These are phyloP conservation scores for Singerocomus inundabilis DNA, from an alignment of 1,284 basidiomycete genomes.

Conservation along the genomic window DNA sequence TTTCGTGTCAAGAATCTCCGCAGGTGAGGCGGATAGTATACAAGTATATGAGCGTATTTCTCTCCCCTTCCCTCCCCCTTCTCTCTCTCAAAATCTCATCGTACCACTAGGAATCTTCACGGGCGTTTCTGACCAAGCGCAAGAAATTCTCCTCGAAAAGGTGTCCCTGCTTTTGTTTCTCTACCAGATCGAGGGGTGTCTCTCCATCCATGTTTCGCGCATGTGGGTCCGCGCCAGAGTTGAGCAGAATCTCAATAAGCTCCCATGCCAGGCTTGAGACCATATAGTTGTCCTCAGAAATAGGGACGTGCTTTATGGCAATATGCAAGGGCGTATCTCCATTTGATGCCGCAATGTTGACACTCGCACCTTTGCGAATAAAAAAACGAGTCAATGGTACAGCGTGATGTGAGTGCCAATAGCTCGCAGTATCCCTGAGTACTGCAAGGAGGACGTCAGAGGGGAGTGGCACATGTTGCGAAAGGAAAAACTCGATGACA, in stretches of 20 bases:
- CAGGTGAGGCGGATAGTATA: too few species aligned
- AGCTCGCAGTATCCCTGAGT: too few species aligned
- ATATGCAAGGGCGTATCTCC: constrained; percentile 1
- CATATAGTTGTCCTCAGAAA: not conserved
- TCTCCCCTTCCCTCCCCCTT: too few species aligned
- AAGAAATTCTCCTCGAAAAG: constrained; percentile 1
- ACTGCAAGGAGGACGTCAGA: not conserved
- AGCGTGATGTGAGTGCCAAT: too few species aligned
- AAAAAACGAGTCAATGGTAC: not conserved
- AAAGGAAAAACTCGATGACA: constrained; percentile 1
- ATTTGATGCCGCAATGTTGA: not conserved
- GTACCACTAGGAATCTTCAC: too few species aligned
- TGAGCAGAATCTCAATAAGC: not conserved
- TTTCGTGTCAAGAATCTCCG: too few species aligned
- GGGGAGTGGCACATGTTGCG: constrained; percentile 1
- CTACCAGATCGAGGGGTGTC: not conserved
- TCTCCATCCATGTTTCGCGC: constrained; percentile 2
- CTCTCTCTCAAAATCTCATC: too few species aligned
- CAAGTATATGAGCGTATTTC: too few species aligned
- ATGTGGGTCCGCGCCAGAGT: not conserved
- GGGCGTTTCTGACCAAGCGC: not conserved
- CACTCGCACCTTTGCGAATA: not conserved
- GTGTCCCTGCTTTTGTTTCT: not conserved
- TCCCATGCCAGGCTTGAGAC: not conserved
- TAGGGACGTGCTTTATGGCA: not conserved